Percentiles rank a stretch among this genome's conserved stretches.
Evolutionary conservation across 2,329 filamentous ascomycete species (phyloP).

Genomic region (Plenodomus tracheiphilus): DNA sequence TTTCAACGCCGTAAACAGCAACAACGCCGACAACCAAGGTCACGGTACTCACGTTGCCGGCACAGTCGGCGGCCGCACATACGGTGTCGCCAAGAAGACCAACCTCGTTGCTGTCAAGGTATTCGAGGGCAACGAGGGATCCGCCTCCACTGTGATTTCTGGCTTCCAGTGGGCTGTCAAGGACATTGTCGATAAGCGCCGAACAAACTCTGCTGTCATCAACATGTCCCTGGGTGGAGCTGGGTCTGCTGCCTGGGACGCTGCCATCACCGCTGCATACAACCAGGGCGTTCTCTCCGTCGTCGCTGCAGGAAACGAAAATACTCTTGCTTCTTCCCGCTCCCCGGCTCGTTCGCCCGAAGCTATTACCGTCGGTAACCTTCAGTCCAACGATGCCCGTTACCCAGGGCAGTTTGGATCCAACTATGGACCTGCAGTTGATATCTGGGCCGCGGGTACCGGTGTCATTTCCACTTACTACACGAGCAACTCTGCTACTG

Average conservation of each 20-base stretch:
- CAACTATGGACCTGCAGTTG: constrained; percentile 45
- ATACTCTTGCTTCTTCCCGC: constrained; percentile 21
- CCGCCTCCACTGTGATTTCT: constrained; percentile 29
- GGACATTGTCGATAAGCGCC: constrained; percentile 35
- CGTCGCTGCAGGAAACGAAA: constrained; percentile 43
- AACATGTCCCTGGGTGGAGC: constrained; percentile 45
- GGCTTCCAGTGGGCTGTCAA: constrained; percentile 42
- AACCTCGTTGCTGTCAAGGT: constrained; percentile 44
- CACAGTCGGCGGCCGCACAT: constrained; percentile 32
- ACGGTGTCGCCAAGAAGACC: constrained; percentile 40
- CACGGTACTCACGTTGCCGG: constrained; percentile 43
- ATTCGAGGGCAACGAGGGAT: constrained; percentile 24
- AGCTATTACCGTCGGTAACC: constrained; percentile 42
- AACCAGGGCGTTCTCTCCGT: constrained; percentile 39
- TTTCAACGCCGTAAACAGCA: constrained; percentile 25
- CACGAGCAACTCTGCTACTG: constrained; percentile 47
- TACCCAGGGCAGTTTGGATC: constrained; percentile 26
- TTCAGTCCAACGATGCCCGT: constrained; percentile 28
- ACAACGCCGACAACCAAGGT: constrained; percentile 29
- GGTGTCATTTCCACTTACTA: constrained; percentile 51
- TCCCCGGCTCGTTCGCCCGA: constrained; percentile 43
- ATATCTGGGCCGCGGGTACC: constrained; percentile 45
- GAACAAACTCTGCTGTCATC: constrained; percentile 37
- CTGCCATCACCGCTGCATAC: constrained; percentile 38
- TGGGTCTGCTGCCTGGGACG: constrained; percentile 32